Conservation (phyloP, 83 land plant species). For the Picea mariana region DNA sequence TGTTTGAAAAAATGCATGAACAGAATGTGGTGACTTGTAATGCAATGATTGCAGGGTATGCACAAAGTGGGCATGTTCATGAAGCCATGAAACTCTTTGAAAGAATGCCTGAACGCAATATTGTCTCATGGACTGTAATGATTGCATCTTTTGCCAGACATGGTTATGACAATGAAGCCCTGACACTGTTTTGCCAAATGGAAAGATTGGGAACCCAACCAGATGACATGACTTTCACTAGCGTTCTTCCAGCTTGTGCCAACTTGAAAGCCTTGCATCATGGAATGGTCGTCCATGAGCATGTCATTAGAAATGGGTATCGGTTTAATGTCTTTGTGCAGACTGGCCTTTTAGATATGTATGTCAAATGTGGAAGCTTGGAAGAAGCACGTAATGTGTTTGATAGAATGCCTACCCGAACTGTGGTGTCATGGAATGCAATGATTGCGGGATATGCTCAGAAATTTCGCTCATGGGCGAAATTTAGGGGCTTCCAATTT, state of each 20-base stretch:
- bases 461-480: no score
- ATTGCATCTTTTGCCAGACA: no score
- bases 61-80: background rate
- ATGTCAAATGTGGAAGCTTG: no score
- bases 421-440: no score
- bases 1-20: background rate
- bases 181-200: conserved; percentile 40
- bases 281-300: background rate
- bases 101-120: no score
- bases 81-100: conserved; percentile 32
- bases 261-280: conserved; percentile 16
- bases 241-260: background rate
- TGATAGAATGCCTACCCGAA: no score
- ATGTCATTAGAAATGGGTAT: background rate
- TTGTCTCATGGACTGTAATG: no score
- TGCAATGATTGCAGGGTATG: conserved; percentile 10
- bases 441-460: no score
- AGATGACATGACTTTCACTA: conserved; percentile 33
- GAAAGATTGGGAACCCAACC: conserved; percentile 42
- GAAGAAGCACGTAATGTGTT: no score
- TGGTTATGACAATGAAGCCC: conserved; percentile 20
- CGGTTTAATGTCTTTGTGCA: background rate
- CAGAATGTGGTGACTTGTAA: conserved; percentile 6
- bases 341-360: background rate
- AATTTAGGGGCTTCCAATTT: no score